Percentiles rank a stretch among this genome's conserved stretches.
Conservation (phyloP, 768 basidiomycete species). For the Pisolithus marmoratus region DNA sequence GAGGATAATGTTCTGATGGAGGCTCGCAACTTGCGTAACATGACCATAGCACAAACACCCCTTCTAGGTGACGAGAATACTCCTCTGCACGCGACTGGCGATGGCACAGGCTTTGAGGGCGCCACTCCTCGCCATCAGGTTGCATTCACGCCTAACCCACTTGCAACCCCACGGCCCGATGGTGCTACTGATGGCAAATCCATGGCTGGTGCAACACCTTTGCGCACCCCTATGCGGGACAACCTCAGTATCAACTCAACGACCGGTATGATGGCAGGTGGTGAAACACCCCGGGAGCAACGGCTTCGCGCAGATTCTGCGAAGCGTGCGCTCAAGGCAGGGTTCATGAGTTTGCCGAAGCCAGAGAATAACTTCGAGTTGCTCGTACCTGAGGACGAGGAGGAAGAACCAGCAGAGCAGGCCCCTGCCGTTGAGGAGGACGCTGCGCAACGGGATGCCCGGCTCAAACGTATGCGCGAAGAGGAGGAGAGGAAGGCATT, state of each 20-base stretch:
- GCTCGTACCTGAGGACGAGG: conserved; percentile 85
- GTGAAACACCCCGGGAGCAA: conserved; percentile 74
- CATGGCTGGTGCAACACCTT: conserved; percentile 62
- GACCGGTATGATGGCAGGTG: conserved; percentile 48
- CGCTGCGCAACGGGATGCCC: conserved; percentile 86
- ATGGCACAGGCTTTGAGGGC: conserved; percentile 89
- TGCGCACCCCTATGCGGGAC: conserved; percentile 94
- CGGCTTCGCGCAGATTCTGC: conserved; percentile 54
- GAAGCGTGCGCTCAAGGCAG: conserved; percentile 73
- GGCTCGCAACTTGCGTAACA: conserved; percentile 90
- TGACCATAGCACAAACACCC: conserved; percentile 90
- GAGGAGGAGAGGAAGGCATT: conserved; percentile 75
- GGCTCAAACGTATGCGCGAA: conserved; percentile 56
- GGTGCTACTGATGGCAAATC: conserved; percentile 35
- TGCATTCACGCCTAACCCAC: conserved; percentile 92
- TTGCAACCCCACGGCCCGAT: conserved; percentile 73
- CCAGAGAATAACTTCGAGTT: conserved; percentile 98
- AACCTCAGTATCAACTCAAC: conserved; percentile 81
- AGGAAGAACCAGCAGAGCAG: conserved; percentile 32
- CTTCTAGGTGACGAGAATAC: conserved; percentile 97
- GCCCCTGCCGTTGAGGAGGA: conserved; percentile 58
- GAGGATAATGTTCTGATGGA: conserved; percentile 95
- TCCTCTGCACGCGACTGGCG: conserved; percentile 71
- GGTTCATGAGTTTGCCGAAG: conserved; percentile 79
- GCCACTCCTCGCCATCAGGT: conserved; percentile 92